Conservation (phyloP, 306 rosid genomes). For the Casuarina glauca region DNA sequence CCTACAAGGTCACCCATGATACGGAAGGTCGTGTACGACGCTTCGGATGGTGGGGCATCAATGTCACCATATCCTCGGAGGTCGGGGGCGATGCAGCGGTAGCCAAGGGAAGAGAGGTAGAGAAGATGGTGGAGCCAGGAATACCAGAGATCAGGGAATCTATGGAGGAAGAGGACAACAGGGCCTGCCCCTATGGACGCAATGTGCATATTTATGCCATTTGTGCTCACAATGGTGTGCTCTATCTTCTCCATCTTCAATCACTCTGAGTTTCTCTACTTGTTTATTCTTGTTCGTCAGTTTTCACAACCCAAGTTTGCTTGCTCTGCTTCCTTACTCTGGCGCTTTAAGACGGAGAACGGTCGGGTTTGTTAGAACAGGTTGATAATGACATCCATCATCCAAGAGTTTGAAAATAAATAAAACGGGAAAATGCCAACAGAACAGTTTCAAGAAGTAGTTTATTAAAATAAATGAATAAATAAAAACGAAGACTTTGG, state of each 20-base stretch:
- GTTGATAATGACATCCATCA: too few relatives aligned
- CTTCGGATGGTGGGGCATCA: constrained; percentile 49
- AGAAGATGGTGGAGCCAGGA: constrained; percentile 78
- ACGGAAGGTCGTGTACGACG: constrained; percentile 55
- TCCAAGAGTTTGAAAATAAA: too few relatives aligned
- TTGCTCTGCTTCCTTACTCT: too few relatives aligned
- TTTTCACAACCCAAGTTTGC: too few relatives aligned
- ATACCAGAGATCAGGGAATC: constrained; percentile 74
- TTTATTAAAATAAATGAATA: too few relatives aligned
- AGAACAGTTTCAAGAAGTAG: neutral
- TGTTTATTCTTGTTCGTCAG: neutral
- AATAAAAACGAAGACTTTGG: too few relatives aligned
- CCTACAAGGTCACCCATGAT: constrained; percentile 62
- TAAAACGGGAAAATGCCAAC: too few relatives aligned
- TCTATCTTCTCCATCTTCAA: constrained; percentile 56
- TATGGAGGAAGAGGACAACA: constrained; percentile 54
- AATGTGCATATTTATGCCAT: constrained; percentile 66
- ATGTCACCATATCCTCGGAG: constrained; percentile 74
- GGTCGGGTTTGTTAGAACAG: too few relatives aligned
- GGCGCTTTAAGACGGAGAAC: too few relatives aligned
- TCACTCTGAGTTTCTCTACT: neutral
- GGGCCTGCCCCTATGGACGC: constrained; percentile 72
- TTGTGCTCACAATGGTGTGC: constrained; percentile 52
- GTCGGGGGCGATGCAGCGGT: constrained; percentile 75
- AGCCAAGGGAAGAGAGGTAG: constrained; percentile 56